Evolutionary conservation across 2,329 filamentous ascomycete genomes (phyloP).

Genomic region (Ustulina deusta): DNA sequence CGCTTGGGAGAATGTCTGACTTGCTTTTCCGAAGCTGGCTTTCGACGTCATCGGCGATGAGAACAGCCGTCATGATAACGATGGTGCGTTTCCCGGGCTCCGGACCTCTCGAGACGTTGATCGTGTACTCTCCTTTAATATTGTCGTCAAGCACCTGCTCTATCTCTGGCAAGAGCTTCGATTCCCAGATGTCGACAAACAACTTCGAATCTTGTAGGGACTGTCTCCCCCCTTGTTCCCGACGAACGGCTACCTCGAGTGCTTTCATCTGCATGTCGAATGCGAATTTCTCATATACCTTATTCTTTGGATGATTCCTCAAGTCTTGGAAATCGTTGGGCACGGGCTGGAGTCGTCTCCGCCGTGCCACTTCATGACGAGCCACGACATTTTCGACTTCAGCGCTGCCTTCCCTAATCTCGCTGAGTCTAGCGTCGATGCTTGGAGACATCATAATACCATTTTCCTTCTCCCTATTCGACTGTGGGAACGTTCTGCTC

Average conservation of each 20-base stretch:
- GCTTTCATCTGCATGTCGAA: neutral
- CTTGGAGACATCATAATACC: neutral
- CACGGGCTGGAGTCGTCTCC: neutral
- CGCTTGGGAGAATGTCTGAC: slow-evolving; percentile 19
- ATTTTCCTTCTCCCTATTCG: neutral
- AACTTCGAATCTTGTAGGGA: slow-evolving; percentile 23
- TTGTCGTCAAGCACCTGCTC: slow-evolving; percentile 34
- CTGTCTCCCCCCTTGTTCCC: neutral
- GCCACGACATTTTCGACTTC: neutral
- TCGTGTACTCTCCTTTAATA: slow-evolving; percentile 30
- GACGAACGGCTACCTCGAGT: neutral
- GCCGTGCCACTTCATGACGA: neutral
- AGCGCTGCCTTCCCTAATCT: neutral
- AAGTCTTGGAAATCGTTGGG: neutral
- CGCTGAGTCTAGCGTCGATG: neutral
- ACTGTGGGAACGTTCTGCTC: slow-evolving; percentile 5
- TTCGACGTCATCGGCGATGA: neutral
- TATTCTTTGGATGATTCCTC: neutral
- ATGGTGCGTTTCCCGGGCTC: slow-evolving; percentile 31
- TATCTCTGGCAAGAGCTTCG: slow-evolving; percentile 29
- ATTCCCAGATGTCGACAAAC: slow-evolving; percentile 36
- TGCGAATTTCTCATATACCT: neutral
- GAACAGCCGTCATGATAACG: slow-evolving; percentile 31
- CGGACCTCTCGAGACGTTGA: slow-evolving; percentile 32
- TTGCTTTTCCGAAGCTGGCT: slow-evolving; percentile 24